Conservation (phyloP, 768 basidiomycete genomes). For the Peribolospora baueri region DNA sequence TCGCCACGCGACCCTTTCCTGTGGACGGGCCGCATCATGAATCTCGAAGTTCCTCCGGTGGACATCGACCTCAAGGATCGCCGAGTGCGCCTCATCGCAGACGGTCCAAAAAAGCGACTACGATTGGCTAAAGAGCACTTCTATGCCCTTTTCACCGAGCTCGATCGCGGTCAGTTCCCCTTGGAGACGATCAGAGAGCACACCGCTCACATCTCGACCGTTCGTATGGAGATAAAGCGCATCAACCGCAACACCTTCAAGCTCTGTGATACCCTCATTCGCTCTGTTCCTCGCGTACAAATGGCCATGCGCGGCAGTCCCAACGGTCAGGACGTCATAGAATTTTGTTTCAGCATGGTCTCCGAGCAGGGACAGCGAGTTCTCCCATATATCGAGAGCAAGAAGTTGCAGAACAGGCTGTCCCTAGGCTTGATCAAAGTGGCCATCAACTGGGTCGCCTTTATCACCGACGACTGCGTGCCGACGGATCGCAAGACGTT, state of each 20-base stretch:
- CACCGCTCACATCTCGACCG: conserved; percentile 69
- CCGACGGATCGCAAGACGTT: conserved; percentile 87
- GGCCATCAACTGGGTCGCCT: conserved; percentile 91
- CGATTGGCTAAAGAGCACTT: conserved; percentile 39
- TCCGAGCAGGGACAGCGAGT: conserved; percentile 84
- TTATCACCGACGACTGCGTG: conserved; percentile 94
- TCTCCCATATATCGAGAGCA: conserved; percentile 60
- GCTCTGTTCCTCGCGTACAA: conserved; percentile 70
- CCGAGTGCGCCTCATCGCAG: conserved; percentile 73
- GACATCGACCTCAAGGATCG: conserved; percentile 66
- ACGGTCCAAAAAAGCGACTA: conserved; percentile 58
- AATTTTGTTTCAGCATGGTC: conserved; percentile 46
- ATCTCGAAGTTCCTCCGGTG: conserved; percentile 42
- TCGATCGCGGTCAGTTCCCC: conserved; percentile 24
- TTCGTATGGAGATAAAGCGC: conserved; percentile 71
- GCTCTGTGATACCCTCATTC: conserved; percentile 74
- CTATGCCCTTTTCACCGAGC: conserved; percentile 13
- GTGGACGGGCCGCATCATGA: conserved; percentile 73
- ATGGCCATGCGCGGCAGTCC: conserved; percentile 26
- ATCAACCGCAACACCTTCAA: conserved; percentile 73
- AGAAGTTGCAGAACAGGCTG: conserved; percentile 39
- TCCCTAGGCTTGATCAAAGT: conserved; percentile 62
- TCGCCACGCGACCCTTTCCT: conserved; percentile 67
- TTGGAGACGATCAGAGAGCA: conserved; percentile 37
- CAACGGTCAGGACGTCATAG: conserved; percentile 36